Evolutionary conservation across 495 filamentous ascomycete species (phyloP), one percentile per base, ranked within the genome.

Genomic region (Penicillium angulare): DNA sequence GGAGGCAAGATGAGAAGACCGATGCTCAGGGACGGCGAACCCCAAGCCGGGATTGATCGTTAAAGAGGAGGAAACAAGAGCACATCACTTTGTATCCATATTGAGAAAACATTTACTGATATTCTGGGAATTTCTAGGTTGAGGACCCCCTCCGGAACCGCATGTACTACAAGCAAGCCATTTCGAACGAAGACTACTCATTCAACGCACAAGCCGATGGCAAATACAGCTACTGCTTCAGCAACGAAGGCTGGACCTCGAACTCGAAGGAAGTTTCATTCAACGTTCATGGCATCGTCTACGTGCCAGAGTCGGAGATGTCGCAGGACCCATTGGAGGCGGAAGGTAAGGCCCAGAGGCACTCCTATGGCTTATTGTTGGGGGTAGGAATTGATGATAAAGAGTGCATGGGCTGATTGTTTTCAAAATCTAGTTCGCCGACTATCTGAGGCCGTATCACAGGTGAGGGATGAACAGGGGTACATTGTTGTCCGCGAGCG

Each of bases 241-340:
- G 91, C 71, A 98, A 98, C 66, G 93, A 97, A 75, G 85, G 92
- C 63, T 97, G 90, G 86, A 85, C 84, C 42, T 89, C 89, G 22
- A 87, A 84, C 63, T 90, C 83, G 59, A 98, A 98, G 75, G 95
- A 97, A 65, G 92, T 98, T 29, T 93, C 89, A 35, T 98, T 98
- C 79, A 97, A 98, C 68, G 93, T 98, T 18, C 93, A 98, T 69
- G 93, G 93, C 48, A 92, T 97, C 55, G 95, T 98, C 55, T 97
- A 97, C 72, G 90, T 98, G 33, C 86, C 91, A 3, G 93, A 97
- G 67, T 75, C 81, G 47, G 93, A 97, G 59, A 77, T 85, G 55
- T 78, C 85, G 27, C 82, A 86, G 54, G 93, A 98, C 72, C 93
- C 93, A 31, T 77, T 98, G 56, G 93, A 98, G 66, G 75, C 77